Evolutionary conservation across 164 flowering plant genomes (phyloP), one percentile per base, ranked within the genome.

Genomic region (Buxus sempervirens): DNA sequence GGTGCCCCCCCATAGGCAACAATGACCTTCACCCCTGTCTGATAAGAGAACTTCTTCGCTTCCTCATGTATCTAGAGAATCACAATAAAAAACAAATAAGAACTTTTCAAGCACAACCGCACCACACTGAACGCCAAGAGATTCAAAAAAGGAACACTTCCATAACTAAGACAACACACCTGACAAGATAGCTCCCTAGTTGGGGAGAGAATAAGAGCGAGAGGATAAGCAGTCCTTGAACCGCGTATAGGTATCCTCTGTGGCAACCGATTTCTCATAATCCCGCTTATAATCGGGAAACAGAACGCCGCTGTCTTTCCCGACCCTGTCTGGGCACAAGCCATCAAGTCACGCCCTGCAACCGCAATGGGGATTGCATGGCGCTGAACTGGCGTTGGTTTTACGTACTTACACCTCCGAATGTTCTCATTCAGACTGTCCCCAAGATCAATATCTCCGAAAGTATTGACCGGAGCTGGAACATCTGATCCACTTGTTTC

Each of bases 251-350:
- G 14, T 56, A 13, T 8, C 54, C 9, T n/a, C n/a, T 36, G 10
- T 0, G 67, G 7, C 45, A 28, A 12, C 36, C 54, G 54, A 13
- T n/a, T 65, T 71, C 53, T 78, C 78, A 81, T 41, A 20, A 85
- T 75, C 68, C 87, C 90, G 71, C 67, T 66, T 21, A 85, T 82
- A 22, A 85, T 85, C 0, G 91, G 89, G 56, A 86, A 83, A 48
- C 90, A 86, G 70, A 83, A 86, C 1, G 90, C 90, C 0, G 86
- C 90, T 4, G 90, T 86, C 72, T 86, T 86, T 4, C 90, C 90
- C 8, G 88, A 84, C 16, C 90, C 88, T 5, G 90, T 86, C 75
- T 87, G 89, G 0, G 91, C 87, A 68, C 91, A 85, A 2, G 91
- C 91, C 91, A 87, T 87, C 62, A 87, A 58, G 57, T 85, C 89